phyloP scores from a whole-genome alignment of 257 asterid species.

The Solanum dulcamara region DNA sequence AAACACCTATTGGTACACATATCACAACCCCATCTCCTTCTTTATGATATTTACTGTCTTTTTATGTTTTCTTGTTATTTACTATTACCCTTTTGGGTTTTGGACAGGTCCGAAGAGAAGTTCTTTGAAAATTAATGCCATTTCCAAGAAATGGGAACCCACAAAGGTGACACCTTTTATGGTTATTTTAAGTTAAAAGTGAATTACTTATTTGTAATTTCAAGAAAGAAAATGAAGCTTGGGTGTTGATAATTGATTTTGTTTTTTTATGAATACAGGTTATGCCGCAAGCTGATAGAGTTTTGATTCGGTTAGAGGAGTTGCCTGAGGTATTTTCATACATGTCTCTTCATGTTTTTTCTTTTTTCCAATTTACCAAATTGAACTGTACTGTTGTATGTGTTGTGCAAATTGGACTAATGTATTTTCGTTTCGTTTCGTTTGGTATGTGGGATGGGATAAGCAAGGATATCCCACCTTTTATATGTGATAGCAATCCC shows the following conservation, averaged over 20 bases:
- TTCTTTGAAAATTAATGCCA: constrained; percentile 48
- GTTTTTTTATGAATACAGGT: constrained; percentile 28
- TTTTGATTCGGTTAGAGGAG: constrained; percentile 65
- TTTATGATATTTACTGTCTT: background rate
- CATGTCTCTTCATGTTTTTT: background rate
- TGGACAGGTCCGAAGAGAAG: constrained; percentile 28
- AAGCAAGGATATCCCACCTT: background rate
- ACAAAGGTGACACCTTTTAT: constrained; percentile 28
- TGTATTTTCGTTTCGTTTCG: background rate
- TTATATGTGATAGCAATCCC: no score
- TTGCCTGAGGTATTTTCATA: constrained; percentile 46
- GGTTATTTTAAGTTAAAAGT: background rate
- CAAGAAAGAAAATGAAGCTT: background rate
- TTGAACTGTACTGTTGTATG: background rate
- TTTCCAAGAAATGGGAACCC: constrained; percentile 61
- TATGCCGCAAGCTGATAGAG: constrained; percentile 90
- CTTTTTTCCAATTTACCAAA: background rate
- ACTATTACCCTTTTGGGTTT: background rate
- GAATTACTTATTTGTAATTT: background rate
- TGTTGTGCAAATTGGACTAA: background rate
- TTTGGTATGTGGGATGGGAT: background rate
- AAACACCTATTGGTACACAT: constrained; percentile 19
- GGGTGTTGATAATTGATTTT: background rate
- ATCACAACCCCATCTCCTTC: background rate
- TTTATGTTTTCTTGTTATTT: background rate